These are phyloP conservation scores for Rhododendron molle DNA, from an alignment of 148 eudicot species.

Conservation along the genomic window DNA sequence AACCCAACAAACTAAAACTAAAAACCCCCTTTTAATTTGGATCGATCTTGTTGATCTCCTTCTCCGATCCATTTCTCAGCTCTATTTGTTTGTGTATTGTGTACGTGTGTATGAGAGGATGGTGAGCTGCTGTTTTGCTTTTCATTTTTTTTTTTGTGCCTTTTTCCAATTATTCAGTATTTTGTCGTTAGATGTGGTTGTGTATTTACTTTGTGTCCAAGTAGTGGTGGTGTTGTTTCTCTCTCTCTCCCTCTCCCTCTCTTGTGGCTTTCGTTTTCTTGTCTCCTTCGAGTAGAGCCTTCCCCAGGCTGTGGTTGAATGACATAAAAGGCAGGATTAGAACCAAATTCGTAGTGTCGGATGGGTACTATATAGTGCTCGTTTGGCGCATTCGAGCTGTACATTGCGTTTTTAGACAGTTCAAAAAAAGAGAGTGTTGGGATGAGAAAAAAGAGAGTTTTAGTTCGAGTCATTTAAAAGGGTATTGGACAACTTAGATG, in stretches of 20 bases:
- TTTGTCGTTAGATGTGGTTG: not conserved
- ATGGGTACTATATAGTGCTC: too few relatives aligned
- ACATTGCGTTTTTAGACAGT: fast-evolving
- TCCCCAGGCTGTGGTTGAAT: not conserved
- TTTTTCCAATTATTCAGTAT: not conserved
- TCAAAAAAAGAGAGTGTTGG: too few relatives aligned
- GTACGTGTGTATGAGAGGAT: not conserved
- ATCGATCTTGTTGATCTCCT: not conserved
- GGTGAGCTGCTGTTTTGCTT: not conserved
- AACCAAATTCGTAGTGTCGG: not conserved
- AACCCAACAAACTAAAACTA: slow-evolving; percentile 66
- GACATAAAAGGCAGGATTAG: not conserved
- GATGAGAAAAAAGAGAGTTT: too few relatives aligned
- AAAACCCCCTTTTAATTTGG: not conserved
- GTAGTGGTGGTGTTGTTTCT: not conserved
- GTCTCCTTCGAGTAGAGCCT: not conserved
- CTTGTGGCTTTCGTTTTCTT: not conserved
- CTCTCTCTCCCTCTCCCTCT: not conserved
- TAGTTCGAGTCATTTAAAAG: too few relatives aligned
- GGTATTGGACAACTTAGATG: too few relatives aligned
- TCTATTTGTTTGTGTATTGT: not conserved
- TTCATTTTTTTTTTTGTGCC: not conserved
- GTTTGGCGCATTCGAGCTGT: fast-evolving
- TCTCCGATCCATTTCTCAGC: not conserved
- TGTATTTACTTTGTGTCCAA: not conserved